These are phyloP conservation scores for Neurospora sp. DNA, from an alignment of 495 filamentous ascomycete species.

Conservation along the genomic window DNA sequence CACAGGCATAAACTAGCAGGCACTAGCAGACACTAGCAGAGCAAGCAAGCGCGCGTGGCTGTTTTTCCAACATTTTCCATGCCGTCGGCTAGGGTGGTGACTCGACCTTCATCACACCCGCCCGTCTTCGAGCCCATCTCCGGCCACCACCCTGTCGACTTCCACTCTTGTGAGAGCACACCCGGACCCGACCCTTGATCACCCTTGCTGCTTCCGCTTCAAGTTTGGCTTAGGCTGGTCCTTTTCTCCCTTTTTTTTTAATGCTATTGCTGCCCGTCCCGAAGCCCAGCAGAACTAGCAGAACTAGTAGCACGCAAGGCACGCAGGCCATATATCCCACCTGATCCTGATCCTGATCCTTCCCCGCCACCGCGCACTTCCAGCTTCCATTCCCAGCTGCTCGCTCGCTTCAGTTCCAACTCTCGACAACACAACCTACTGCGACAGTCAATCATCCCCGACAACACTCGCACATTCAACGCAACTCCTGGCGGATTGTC, in stretches of 20 bases:
- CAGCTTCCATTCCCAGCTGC: not conserved
- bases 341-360: constrained; percentile 9
- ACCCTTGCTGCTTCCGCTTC: not conserved
- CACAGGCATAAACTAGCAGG: not conserved
- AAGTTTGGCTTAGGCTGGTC: not conserved
- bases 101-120: not conserved
- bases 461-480: constrained; percentile 1
- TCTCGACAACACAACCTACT: constrained; percentile 6
- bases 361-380: constrained; percentile 10
- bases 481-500: not conserved
- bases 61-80: constrained; percentile 22
- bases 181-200: not conserved
- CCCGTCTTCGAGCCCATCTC: constrained; percentile 1
- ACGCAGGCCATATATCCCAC: constrained; percentile 15
- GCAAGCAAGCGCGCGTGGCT: not conserved
- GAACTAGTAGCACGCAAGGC: not conserved
- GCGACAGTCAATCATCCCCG: constrained; percentile 2
- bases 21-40: not conserved
- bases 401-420: not conserved
- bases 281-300: not conserved
- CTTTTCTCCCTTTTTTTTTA: not conserved
- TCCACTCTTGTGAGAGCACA: constrained; percentile 4
- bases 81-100: constrained; percentile 2
- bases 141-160: constrained; percentile 10
- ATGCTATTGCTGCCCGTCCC: not conserved